A percentile compares a stretch with the other conserved stretches of the same genome.
These are phyloP conservation scores for Trichoderma hamatum DNA, from an alignment of 2,329 filamentous ascomycete species.

Conservation along the genomic window DNA sequence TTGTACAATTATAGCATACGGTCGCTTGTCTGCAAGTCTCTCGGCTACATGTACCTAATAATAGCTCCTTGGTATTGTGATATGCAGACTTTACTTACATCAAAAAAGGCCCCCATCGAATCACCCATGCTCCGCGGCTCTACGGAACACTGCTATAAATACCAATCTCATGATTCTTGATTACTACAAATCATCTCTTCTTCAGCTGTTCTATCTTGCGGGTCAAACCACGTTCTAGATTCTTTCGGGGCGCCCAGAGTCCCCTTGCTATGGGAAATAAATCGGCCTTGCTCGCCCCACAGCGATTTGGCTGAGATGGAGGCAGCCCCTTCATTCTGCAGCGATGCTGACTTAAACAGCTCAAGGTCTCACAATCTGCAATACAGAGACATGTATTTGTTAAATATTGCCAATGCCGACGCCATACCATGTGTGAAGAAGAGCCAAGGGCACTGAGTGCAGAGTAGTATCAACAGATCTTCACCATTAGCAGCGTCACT, in stretches of 20 bases:
- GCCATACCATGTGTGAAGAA: background rate
- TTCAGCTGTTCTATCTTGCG: background rate
- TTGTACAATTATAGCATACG: background rate
- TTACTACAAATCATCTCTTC: background rate
- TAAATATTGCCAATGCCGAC: background rate
- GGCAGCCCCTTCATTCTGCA: constrained; percentile 3
- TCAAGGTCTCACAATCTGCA: background rate
- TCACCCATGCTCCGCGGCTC: background rate
- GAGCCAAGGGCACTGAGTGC: background rate
- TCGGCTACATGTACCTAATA: constrained; percentile 10
- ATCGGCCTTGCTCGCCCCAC: constrained; percentile 11
- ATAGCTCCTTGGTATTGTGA: constrained; percentile 2
- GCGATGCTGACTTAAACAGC: background rate
- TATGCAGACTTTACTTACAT: background rate
- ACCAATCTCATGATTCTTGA: background rate
- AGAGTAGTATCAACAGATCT: background rate
- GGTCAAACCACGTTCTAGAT: constrained; percentile 8
- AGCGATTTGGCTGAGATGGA: background rate
- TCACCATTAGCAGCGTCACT: background rate
- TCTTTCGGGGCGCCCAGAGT: background rate
- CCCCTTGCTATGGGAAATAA: constrained; percentile 7
- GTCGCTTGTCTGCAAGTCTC: constrained; percentile 13
- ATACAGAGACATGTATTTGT: background rate
- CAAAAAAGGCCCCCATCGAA: background rate
- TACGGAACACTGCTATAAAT: background rate